Base-by-base conservation (phyloP, 495 filamentous ascomycete species). In the Pyrenula massariospora region DNA sequence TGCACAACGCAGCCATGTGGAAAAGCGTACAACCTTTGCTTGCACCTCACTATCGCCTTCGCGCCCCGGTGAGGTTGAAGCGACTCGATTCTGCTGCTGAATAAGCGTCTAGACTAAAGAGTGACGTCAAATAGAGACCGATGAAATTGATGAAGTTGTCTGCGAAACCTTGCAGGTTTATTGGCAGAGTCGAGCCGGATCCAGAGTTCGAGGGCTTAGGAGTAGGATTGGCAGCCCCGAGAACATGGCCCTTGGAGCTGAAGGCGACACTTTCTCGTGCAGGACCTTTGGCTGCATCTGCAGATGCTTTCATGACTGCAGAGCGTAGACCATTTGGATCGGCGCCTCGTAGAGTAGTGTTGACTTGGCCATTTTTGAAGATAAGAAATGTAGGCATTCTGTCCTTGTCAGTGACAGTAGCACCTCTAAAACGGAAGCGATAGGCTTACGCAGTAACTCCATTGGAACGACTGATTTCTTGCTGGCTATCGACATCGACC, bases 311-410 rank as follows among this genome's bases (percentile, higher is more conserved):
- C 22, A 84, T 78, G 56, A 96, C 78, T 2, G 84, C 77, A 47
- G 76, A 72, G 67, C 79, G 79, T 22, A 95, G 81, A 62, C 84
- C 80, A 54, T 74, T 63, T 20, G 81, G 78, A 66, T 95, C 77
- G 53, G 88, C 89, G 55, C 90, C 90, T 65, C 78, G 75, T 42
- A 96, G 77, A 56, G 83, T 86, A 48, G 85, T 77, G 25, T 82
- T 77, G 54, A 80, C 71, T 56, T 78, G 74, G 58, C 84, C 83
- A 58, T 85, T 78, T 62, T 88, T 87, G 78, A 96, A 95, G 61
- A 95, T 78, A 64, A 96, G 82, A 72, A 97, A 95, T 48, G 92
- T 95, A 15, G 93, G 93, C 62, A 87, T 77, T 15, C 76, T 80
- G 55, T 11, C 48, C 8, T 42, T 15, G 31, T 42, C 31, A 42